Evolutionary conservation across 2,329 filamentous ascomycete genomes (phyloP).

Genomic region (Epichloe coenophiala): DNA sequence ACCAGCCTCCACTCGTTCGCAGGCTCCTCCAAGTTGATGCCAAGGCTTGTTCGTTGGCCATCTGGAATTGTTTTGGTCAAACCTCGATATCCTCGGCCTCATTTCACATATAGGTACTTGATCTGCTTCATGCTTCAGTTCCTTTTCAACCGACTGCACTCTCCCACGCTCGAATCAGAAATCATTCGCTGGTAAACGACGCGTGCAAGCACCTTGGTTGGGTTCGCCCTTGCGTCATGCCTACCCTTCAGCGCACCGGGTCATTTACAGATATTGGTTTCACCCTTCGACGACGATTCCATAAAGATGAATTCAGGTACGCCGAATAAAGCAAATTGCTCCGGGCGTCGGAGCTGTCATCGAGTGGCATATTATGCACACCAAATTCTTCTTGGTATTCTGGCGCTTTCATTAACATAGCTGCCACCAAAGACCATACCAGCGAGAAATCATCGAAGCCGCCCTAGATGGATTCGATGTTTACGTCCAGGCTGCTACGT

Average conservation of each 20-base stretch:
- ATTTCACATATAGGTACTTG: not conserved
- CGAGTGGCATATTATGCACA: not conserved
- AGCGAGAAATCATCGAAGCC: conserved; percentile 76
- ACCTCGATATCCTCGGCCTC: not conserved
- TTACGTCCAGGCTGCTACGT: conserved; percentile 81
- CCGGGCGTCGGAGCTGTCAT: not conserved
- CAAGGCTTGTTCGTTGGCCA: not conserved
- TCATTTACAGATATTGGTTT: conserved; percentile 57
- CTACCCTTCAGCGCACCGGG: conserved; percentile 28
- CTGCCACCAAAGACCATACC: conserved; percentile 51
- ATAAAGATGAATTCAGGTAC: conserved; percentile 60
- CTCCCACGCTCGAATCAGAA: not conserved
- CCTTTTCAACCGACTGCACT: not conserved
- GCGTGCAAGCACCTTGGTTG: not conserved
- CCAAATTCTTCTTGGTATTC: not conserved
- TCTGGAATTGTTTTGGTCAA: not conserved
- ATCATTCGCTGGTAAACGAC: not conserved
- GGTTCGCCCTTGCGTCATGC: conserved; percentile 17
- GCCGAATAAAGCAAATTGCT: conserved; percentile 4
- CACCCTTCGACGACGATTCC: conserved; percentile 59
- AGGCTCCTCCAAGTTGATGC: no score
- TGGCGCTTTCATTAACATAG: not conserved
- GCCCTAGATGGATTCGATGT: conserved; percentile 78
- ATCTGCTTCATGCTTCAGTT: not conserved
- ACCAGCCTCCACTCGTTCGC: no score